Base-by-base conservation (phyloP, 2,329 filamentous ascomycete genomes). In the Hymenoscyphus repandus region DNA sequence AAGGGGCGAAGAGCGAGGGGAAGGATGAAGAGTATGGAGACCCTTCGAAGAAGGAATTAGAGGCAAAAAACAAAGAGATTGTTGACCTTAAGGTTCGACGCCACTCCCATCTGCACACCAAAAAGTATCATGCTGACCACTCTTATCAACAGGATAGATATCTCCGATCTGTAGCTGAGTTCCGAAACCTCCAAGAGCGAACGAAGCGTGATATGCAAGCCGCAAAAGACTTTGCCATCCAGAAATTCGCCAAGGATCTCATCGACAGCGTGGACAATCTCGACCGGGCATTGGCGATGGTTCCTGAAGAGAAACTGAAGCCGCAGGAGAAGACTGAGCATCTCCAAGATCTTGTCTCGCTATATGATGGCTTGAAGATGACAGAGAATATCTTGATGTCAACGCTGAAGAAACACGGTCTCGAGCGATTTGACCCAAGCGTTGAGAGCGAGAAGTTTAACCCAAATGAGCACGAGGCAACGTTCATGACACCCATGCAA, bases 251-350 rank as follows among this genome's bases (percentile, higher is more conserved):
- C 66, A 87, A 90, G 71, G 93, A 99, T 72, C 84, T 99, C 41
- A 82, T 97, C 62, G 93, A 99, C 69, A 90, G 83, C 66, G 85
- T 99, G 65, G 93, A 99, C 74, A 99, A 97, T 78, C 84, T 99
- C 58, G 93, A 99, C 73, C 91, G 91, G 60, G 93, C 93, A 39
- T 81, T 99, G 39, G 71, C 75, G 57, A 90, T 85, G 64, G 91
- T 96, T 11, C 83, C 89, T 17, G 68, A 79, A 53, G 85, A 90
- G 37, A 89, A 88, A 72, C 77, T 95, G 57, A 75, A 75, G 18
- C 68, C 74, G 17, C 62, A 69, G 42, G 71, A 74, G 57, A 72
- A 74, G 62, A 68, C 70, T 22, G 77, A 78, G 61, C 71, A 79
- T 47, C 73, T 80, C 20, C 77, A 87, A 68, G 90, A 96, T 59